Base-by-base conservation (phyloP, 2,329 filamentous ascomycete genomes). In the Beauveria sp. region DNA sequence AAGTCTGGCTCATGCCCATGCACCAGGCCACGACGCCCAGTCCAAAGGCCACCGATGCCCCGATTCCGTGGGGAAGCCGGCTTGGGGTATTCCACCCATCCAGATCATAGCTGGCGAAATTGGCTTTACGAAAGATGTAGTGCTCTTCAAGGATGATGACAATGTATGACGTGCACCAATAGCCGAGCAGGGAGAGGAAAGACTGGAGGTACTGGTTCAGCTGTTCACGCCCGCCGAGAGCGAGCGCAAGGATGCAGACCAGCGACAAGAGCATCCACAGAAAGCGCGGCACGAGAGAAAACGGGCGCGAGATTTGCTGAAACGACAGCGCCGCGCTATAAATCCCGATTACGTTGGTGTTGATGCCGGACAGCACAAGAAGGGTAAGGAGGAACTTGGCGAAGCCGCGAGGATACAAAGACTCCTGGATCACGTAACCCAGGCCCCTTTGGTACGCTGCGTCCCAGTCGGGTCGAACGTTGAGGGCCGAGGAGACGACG, bases 1-100 rank as follows among this genome's bases (percentile, higher is more conserved):
- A 85, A 2, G 76, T 77, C 68, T 83, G 79, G 3, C 73, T 75
- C 78, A 85, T 84, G 2, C 79, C 79, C 1, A 83, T 81, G 4
- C 84, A 72, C 20, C 84, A 76, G 12, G 79, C 65, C 6, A 70
- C 75, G 58, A 79, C 71, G 24, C 77, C 76, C 24, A 77, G 63
- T 0, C 75, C 41, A 26, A 75, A 80, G 0, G 78, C 77, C 9
- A 71, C 68, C 9, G 79, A 61, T 1, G 78, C 78, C 1, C 78
- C 73, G 3, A 77, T 61, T 2, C 78, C 78, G 2, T 70, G 69
- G 0, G 78, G 77, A 48, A 80, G 65, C 61, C 71, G 71, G 16
- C 67, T 66, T 3, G 74, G 75, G 0, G 75, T 73, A 30, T 80
- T 77, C 78, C 78, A 80, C n/a, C 72, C 71, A 1, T 71, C 69